phyloP scores from a whole-genome alignment of 163 green algal species.

The Coccomyxa subellipsoidea region DNA sequence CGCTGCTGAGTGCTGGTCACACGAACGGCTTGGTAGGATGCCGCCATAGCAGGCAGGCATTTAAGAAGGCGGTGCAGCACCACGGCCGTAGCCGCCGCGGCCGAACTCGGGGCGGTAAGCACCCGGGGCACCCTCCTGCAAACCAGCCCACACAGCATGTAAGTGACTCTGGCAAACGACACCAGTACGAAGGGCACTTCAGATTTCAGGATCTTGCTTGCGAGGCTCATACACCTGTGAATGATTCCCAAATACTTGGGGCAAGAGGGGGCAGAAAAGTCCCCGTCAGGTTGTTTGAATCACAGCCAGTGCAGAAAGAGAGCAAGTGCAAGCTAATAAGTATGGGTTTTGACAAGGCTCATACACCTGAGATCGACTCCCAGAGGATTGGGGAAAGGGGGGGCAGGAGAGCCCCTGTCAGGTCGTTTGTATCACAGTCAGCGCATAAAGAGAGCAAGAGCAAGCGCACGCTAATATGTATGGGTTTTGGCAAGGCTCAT shows the following conservation, averaged over 20 bases:
- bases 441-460: not conserved
- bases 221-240: not conserved
- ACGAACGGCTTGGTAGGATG: not conserved
- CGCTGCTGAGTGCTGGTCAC: no score
- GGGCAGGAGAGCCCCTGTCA: no score
- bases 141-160: not conserved
- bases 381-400: not conserved
- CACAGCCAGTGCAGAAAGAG: conserved; percentile 6
- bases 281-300: not conserved
- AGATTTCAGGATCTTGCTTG: not conserved
- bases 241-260: not conserved
- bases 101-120: conserved; percentile 76
- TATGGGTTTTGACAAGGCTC: no score
- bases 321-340: not conserved
- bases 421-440: not conserved
- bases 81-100: conserved; percentile 19
- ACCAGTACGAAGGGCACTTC: not conserved
- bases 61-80: conserved; percentile 8
- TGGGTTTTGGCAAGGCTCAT: not conserved
- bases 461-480: not conserved
- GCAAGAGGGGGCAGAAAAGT: not conserved
- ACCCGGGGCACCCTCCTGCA: conserved; percentile 65
- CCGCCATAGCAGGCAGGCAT: not conserved
- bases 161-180: not conserved
- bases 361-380: not conserved